Evolutionary conservation across 805 yeast species (phyloP).

Genomic region (Candida krabiensis): DNA sequence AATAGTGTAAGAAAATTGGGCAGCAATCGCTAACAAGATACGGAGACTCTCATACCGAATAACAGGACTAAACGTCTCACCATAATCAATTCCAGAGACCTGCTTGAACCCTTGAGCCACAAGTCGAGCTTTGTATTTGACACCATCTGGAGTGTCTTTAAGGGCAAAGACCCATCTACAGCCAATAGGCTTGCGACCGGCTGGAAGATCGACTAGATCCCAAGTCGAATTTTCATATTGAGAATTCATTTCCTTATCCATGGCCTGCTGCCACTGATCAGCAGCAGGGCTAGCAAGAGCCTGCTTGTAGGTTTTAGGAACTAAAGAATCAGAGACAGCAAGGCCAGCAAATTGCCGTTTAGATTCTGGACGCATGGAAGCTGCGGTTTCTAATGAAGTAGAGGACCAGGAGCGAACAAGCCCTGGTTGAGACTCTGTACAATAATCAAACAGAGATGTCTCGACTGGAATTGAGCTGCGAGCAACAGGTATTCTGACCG

Average conservation of each 20-base stretch:
- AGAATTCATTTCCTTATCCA: neutral
- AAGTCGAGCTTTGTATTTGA: slow-evolving; percentile 1
- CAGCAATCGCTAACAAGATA: neutral
- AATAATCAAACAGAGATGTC: too few relatives aligned
- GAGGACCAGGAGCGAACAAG: too few relatives aligned
- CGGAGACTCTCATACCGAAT: slow-evolving; percentile 6
- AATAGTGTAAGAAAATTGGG: neutral
- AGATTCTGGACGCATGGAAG: neutral
- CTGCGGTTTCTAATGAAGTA: too few relatives aligned
- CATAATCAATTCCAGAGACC: slow-evolving; percentile 9
- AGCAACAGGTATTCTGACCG: too few relatives aligned
- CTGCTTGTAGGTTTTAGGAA: neutral
- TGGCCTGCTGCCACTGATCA: neutral
- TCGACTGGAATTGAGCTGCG: too few relatives aligned
- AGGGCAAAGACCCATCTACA: slow-evolving; percentile 1
- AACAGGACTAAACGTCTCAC: slow-evolving; percentile 9
- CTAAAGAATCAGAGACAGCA: neutral
- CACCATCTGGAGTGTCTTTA: neutral
- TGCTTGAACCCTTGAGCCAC: slow-evolving; percentile 5
- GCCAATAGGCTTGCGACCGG: slow-evolving; percentile 4
- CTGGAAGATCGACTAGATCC: neutral
- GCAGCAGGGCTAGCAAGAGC: neutral
- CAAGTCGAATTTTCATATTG: slow-evolving; percentile 1
- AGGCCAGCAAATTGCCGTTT: neutral
- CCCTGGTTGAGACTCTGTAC: too few relatives aligned